phyloP scores from a whole-genome alignment of 2,329 filamentous ascomycete species.

The Hypoxylon sp. region DNA sequence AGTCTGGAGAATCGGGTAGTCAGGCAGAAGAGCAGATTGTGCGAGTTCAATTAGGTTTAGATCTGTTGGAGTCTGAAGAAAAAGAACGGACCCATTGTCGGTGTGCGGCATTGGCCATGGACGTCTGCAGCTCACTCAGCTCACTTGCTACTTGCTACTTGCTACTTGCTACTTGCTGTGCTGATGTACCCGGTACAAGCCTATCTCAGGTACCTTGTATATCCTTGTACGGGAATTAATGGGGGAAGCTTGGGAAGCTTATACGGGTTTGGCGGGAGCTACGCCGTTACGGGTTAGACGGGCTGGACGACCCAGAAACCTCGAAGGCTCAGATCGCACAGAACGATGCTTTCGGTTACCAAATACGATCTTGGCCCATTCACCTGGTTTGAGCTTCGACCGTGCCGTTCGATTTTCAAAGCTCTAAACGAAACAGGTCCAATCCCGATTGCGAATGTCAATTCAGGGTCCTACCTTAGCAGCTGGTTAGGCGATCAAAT shows the following conservation, averaged over 20 bases:
- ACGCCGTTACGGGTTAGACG: neutral
- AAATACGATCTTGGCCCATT: constrained; percentile 22
- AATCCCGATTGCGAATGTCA: constrained; percentile 17
- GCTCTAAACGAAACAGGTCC: constrained; percentile 17
- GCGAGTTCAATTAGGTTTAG: constrained; percentile 34
- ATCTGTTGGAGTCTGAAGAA: constrained; percentile 28
- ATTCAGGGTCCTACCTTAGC: constrained; percentile 40
- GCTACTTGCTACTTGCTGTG: constrained; percentile 13
- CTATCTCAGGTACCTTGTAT: constrained; percentile 5
- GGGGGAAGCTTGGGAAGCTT: constrained; percentile 13
- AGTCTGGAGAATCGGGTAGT: constrained; percentile 2
- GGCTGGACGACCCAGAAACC: constrained; percentile 18
- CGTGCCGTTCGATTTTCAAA: constrained; percentile 7
- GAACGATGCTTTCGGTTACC: constrained; percentile 18
- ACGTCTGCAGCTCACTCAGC: constrained; percentile 22
- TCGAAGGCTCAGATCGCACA: constrained; percentile 21
- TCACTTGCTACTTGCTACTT: constrained; percentile 18
- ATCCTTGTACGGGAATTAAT: constrained; percentile 15
- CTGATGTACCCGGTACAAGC: constrained; percentile 12
- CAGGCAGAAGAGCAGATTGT: constrained; percentile 22
- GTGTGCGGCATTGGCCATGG: constrained; percentile 24
- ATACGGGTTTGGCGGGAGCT: neutral
- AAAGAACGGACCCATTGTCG: constrained; percentile 39
- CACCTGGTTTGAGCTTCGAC: neutral
- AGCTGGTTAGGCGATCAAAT: constrained; percentile 27